Conservation (phyloP, 164 flowering plant species). For the Sextonia rubra region DNA sequence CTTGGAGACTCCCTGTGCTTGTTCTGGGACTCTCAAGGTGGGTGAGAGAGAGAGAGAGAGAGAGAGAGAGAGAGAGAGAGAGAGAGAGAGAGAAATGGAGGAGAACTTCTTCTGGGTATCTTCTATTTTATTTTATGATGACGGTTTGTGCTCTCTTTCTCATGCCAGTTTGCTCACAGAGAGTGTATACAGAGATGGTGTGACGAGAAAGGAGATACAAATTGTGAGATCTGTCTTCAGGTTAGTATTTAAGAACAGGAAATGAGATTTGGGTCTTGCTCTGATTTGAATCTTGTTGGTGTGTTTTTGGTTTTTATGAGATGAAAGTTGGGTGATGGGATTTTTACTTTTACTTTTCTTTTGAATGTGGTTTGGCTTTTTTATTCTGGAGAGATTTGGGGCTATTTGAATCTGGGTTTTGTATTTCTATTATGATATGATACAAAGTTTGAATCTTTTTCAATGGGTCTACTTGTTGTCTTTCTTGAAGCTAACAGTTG, state of each 20-base stretch:
- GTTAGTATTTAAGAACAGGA: constrained; percentile 24
- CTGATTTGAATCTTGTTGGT: not conserved
- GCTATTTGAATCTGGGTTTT: not conserved
- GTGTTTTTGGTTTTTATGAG: not conserved
- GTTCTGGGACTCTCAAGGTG: constrained; percentile 90
- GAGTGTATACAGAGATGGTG: constrained; percentile 97
- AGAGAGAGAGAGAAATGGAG: not conserved
- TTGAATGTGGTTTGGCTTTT: not conserved
- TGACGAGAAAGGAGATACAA: constrained; percentile 76
- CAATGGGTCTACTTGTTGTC: not conserved
- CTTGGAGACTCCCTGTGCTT: constrained; percentile 86
- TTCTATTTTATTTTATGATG: constrained; percentile 1
- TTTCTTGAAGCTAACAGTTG: not conserved
- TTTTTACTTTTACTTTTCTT: not conserved
- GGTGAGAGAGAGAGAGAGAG: constrained; percentile 3
- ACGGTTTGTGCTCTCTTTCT: not conserved
- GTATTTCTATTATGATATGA: not conserved
- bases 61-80: too few species aligned
- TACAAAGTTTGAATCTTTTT: not conserved
- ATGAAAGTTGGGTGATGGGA: constrained; percentile 6
- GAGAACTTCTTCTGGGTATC: not conserved
- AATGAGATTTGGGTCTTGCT: not conserved
- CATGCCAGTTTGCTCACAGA: constrained; percentile 80
- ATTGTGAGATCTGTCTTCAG: constrained; percentile 94
- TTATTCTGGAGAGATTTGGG: not conserved